Conservation (phyloP, 345 rosid genomes). For the Populus nigra region DNA sequence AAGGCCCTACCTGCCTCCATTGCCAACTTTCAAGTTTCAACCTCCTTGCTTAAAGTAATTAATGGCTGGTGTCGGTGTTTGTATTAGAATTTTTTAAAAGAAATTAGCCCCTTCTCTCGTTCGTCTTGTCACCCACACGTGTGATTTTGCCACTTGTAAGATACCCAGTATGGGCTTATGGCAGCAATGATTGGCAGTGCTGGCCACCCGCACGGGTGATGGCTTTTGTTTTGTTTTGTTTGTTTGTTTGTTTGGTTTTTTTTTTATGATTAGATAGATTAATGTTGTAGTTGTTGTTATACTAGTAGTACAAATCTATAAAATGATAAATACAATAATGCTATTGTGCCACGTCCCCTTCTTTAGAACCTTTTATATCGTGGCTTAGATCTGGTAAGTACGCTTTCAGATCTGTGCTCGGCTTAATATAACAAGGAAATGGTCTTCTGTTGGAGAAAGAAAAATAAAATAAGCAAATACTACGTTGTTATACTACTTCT, state of each 20-base stretch:
- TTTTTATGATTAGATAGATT: background rate
- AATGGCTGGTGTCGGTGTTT: too few species aligned
- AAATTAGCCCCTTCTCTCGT: background rate
- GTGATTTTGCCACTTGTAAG: conserved; percentile 12
- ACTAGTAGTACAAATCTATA: background rate
- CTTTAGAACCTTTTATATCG: background rate
- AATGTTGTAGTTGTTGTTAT: background rate
- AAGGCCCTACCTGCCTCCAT: background rate
- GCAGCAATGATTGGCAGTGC: conserved; percentile 30
- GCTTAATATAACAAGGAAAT: too few species aligned
- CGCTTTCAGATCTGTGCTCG: too few species aligned
- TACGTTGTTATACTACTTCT: too few species aligned
- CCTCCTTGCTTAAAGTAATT: background rate
- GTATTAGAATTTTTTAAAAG: too few species aligned
- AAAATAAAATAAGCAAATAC: too few species aligned
- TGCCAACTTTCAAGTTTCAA: background rate
- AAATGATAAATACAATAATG: background rate
- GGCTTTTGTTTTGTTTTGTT: background rate
- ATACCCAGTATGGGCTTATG: background rate
- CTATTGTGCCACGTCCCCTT: background rate
- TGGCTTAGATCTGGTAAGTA: background rate
- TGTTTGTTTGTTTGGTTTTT: background rate
- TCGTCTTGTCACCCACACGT: conserved; percentile 17
- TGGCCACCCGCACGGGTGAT: conserved; percentile 39
- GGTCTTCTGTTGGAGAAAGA: too few species aligned